A percentile compares a stretch with the other conserved stretches of the same genome.
phyloP scores from a whole-genome alignment of 208 protist genomes.

The Trypanosoma mega region DNA sequence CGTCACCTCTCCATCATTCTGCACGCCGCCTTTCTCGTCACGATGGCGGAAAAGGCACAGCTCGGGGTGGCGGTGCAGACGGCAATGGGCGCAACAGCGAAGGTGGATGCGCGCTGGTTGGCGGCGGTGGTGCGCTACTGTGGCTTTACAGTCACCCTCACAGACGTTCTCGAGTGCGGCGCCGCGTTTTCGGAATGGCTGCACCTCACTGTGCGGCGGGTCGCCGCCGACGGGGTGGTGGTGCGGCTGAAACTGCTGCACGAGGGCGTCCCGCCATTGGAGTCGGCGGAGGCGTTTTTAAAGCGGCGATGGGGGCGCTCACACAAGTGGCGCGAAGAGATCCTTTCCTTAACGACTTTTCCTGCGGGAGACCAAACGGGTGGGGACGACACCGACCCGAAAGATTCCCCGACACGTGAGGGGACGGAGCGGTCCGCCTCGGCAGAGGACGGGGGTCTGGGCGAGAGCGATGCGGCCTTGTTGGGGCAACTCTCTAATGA shows the following conservation, averaged over 20 bases:
- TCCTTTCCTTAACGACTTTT: not conserved
- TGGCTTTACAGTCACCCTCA: conserved; percentile 38
- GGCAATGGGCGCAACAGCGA: conserved; percentile 1
- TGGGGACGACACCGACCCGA: not conserved
- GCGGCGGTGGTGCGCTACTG: conserved; percentile 61
- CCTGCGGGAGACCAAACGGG: not conserved
- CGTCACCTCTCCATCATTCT: conserved; percentile 49
- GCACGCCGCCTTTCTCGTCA: conserved; percentile 71
- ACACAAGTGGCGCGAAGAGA: not conserved
- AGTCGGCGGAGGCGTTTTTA: conserved; percentile 18
- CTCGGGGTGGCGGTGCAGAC: conserved; percentile 24
- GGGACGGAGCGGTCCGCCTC: not conserved
- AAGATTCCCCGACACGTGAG: not conserved
- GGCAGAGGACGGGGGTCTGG: not conserved
- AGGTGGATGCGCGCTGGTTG: conserved; percentile 53
- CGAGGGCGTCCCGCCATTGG: conserved; percentile 13
- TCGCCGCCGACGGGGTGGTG: not conserved
- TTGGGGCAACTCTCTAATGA: conserved; percentile 57
- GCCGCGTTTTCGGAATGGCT: conserved; percentile 55
- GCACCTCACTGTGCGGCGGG: conserved; percentile 26
- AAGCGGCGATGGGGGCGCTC: conserved; percentile 8
- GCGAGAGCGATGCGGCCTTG: conserved; percentile 26
- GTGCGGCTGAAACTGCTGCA: conserved; percentile 24
- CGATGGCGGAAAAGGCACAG: conserved; percentile 69
- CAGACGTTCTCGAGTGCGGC: conserved; percentile 65